Percentiles rank a stretch among this genome's conserved stretches.
Conservation (phyloP, 2,329 filamentous ascomycete genomes). For the Talaromyces rugulosus region DNA sequence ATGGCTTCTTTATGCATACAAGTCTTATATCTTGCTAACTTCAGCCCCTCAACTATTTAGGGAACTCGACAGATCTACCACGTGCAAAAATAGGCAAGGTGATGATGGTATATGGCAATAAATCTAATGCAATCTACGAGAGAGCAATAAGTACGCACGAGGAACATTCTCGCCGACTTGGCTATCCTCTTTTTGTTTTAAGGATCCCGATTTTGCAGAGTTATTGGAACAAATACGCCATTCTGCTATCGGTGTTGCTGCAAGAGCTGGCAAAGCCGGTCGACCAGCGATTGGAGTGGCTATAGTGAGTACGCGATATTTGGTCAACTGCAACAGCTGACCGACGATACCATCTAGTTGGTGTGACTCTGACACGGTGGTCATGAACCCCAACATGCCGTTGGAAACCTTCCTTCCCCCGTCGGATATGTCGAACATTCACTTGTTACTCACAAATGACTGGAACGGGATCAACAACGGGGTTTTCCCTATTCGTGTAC, state of each 20-base stretch:
- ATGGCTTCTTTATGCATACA: not conserved
- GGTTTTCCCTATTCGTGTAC: slow-evolving; percentile 26
- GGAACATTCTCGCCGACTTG: slow-evolving; percentile 27
- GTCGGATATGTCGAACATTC: slow-evolving; percentile 20
- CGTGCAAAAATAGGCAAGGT: slow-evolving; percentile 24
- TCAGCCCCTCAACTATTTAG: not conserved
- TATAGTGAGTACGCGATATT: slow-evolving; percentile 19
- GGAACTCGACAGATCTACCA: not conserved
- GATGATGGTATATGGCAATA: slow-evolving; percentile 27
- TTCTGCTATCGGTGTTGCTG: slow-evolving; percentile 24
- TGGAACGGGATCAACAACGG: slow-evolving; percentile 29
- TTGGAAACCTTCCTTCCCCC: slow-evolving; percentile 29
- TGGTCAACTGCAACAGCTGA: not conserved
- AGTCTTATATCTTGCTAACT: not conserved
- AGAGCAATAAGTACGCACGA: slow-evolving; percentile 31
- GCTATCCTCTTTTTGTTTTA: slow-evolving; percentile 32
- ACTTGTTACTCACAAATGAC: slow-evolving; percentile 26
- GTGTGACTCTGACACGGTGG: slow-evolving; percentile 27
- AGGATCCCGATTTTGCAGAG: slow-evolving; percentile 26
- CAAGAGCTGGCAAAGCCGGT: slow-evolving; percentile 28
- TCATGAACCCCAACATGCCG: slow-evolving; percentile 26
- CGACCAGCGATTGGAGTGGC: slow-evolving; percentile 29
- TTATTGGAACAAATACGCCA: slow-evolving; percentile 30
- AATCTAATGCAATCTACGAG: slow-evolving; percentile 26
- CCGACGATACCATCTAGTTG: slow-evolving; percentile 17